Evolutionary conservation across 2,329 filamentous ascomycete species (phyloP), one percentile per base, ranked within the genome.

Genomic region (Drechslerella dactyloides): DNA sequence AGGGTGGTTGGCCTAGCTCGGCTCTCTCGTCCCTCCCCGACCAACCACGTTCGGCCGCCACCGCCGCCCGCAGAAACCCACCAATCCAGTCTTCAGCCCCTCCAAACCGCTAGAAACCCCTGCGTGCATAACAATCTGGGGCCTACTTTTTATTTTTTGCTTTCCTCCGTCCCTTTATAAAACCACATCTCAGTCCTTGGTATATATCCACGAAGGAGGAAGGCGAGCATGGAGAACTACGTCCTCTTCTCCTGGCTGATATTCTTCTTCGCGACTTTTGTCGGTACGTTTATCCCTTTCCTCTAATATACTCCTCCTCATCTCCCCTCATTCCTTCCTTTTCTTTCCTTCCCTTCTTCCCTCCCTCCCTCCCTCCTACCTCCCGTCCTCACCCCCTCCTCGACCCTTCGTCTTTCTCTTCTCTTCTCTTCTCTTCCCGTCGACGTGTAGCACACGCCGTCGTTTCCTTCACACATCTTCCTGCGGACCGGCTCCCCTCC

Each of bases 181-280:
- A 48, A 48, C 44, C 19, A 48, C 44, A 48, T 19, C 15, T 19
- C 21, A 19, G 17, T 48, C 7, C 44, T 19, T 19, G n/a, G 19
- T 48, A 48, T 48, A 48, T 48, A 33, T 19, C 44, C 44, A 48
- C 44, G n/a, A 48, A 48, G 44, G 44, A 19, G 44, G 44, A 48
- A 48, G 44, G 44, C 44, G 44, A 48, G 44, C 44, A 72, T 72
- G 68, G 68, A 72, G 68, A 72, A 72, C 57, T 72, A 72, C 46
- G 64, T 72, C 48, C 60, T 72, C 19, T 72, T 65, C 68, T 72
- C 68, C 56, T 72, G 68, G 68, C 51, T 72, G 55, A 72, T 72
- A 52, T 51, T 72, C 40, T 72, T 72, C 55, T 72, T 72, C 55
- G 68, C 60, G 46, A 65, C 53, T 35, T 72, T 72, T 72, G 68